Evolutionary conservation across 2,329 filamentous ascomycete genomes (phyloP), one percentile per base, ranked within the genome.

Genomic region (Colletotrichum chrysophilum): DNA sequence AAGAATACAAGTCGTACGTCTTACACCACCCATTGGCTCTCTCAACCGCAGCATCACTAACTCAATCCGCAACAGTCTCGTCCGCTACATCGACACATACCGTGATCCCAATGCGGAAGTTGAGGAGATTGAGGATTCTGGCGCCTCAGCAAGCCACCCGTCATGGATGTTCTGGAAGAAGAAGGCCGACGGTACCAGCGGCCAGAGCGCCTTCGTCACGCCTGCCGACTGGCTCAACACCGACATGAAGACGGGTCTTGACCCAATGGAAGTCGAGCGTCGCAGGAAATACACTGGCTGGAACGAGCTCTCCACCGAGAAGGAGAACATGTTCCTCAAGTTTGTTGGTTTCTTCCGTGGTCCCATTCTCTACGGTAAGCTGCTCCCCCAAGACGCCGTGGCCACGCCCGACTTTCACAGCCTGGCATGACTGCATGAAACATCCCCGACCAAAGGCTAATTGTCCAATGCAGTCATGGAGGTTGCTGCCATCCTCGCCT

Each of bases 331-430:
- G 87, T 89, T 94, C 84, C 84, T 93, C 83, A 93, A 95, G 87
- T 95, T 95, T 87, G 86, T 95, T 80, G 89, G 91, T 83, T 95
- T 93, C 88, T 95, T 95, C 90, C 91, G 88, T 79, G 93, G 93
- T 81, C 93, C 93, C 77, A 93, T 95, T 88, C 91, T 95, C 78
- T 95, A 95, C 86, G 93, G 93, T 94, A 89, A 83, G 91, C 85
- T 60, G 26, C 32, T 10, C 32, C 55, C 32, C 12, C 21, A 56
- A 48, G 18, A 62, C 48, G 32, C 13, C 16, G 43, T 61, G 18
- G 48, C 65, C n/a, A 30, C 7, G 24, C 30, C 14, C 24, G 36
- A 48, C 62, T 73, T 77, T 30, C 14, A 48, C 24, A 48, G 24
- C 60, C 38, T 67, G 60, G 71, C 65, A 76, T 70, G 60, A 43